phyloP scores from a whole-genome alignment of 495 filamentous ascomycete species.

The Xylaria telfairii region DNA sequence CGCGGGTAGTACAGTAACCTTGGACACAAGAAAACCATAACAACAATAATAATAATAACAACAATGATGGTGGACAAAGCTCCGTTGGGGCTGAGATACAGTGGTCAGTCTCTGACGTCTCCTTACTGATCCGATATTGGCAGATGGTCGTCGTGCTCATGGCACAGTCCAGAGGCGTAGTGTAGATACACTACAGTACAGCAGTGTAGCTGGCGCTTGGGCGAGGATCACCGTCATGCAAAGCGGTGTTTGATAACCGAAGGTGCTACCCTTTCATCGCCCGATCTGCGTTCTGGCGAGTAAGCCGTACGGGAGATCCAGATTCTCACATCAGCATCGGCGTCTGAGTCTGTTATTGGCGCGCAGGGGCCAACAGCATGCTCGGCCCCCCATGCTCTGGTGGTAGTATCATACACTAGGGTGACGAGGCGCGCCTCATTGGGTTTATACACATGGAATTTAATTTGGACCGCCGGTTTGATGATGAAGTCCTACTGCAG shows the following conservation, averaged over 20 bases:
- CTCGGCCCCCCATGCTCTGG: slow-evolving; percentile 1
- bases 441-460: slow-evolving; percentile 7
- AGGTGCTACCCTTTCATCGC: slow-evolving; percentile 23
- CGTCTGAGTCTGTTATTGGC: slow-evolving; percentile 15
- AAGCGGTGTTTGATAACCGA: slow-evolving; percentile 22
- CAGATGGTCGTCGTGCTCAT: neutral
- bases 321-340: slow-evolving; percentile 23
- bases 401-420: slow-evolving; percentile 17
- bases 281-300: slow-evolving; percentile 19
- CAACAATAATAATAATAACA: neutral
- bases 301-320: slow-evolving; percentile 23
- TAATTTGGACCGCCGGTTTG: neutral
- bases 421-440: slow-evolving; percentile 11
- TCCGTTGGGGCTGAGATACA: slow-evolving; percentile 1
- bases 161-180: neutral
- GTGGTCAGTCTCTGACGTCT: slow-evolving; percentile 9
- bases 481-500: slow-evolving; percentile 23
- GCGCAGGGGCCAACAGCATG: slow-evolving; percentile 12
- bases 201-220: slow-evolving; percentile 1
- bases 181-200: neutral
- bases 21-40: neutral
- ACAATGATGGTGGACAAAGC: neutral
- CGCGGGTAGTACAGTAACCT: slow-evolving; percentile 1
- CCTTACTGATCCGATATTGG: slow-evolving; percentile 6
- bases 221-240: slow-evolving; percentile 20